Conservation (phyloP, 2,329 filamentous ascomycete species). For the Ambrosiella beaveri region DNA sequence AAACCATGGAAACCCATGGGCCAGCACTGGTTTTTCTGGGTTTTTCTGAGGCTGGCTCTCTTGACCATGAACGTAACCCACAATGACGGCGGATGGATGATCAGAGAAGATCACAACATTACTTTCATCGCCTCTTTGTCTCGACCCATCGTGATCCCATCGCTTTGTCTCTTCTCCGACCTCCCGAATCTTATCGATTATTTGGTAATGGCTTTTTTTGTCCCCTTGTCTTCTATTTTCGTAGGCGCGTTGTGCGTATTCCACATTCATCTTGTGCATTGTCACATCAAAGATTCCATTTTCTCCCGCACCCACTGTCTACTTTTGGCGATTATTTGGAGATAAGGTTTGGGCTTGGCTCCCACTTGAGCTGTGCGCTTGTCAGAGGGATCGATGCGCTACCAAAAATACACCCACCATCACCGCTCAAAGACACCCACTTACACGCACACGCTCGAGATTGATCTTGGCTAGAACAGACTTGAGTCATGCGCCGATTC, state of each 20-base stretch:
- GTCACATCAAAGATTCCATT: not conserved
- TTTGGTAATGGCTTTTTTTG: not conserved
- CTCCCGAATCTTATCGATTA: not conserved
- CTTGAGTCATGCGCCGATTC: not conserved
- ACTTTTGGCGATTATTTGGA: not conserved
- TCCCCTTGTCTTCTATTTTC: not conserved
- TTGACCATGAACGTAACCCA: not conserved
- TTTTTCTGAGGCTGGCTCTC: not conserved
- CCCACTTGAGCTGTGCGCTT: not conserved
- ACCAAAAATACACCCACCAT: not conserved
- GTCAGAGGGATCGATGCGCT: not conserved
- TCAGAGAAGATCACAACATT: not conserved
- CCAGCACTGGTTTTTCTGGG: not conserved
- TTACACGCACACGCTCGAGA: not conserved
- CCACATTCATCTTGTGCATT: not conserved
- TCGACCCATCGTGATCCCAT: not conserved
- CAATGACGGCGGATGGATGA: not conserved
- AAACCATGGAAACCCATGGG: not conserved
- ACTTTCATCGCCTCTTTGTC: not conserved
- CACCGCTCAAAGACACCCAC: not conserved
- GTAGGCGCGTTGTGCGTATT: too few relatives aligned
- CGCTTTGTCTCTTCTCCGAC: not conserved
- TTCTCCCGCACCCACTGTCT: not conserved
- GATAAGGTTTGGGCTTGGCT: not conserved
- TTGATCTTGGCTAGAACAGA: not conserved